Evolutionary conservation across 2,329 filamentous ascomycete species (phyloP).

Genomic region (Penicillium fuscoglaucum): DNA sequence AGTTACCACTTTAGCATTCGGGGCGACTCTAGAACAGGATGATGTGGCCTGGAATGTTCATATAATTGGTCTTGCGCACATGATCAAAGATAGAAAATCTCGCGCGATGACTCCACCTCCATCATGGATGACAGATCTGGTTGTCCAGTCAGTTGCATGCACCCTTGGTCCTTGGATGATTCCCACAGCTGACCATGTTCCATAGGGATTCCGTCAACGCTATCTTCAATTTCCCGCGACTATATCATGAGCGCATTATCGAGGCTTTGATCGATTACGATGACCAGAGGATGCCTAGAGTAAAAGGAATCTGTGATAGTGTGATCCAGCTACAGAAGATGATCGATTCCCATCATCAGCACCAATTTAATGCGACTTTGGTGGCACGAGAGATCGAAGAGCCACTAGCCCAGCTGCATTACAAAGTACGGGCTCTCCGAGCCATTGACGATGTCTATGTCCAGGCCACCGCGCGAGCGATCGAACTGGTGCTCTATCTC

Average conservation of each 20-base stretch:
- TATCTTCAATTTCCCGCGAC: conserved; percentile 3
- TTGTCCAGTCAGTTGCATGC: not conserved
- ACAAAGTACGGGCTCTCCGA: not conserved
- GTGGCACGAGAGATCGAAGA: conserved; percentile 7
- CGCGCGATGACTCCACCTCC: not conserved
- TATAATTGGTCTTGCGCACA: conserved; percentile 20
- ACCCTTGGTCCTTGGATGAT: not conserved
- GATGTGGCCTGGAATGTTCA: conserved; percentile 23
- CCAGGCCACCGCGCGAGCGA: conserved; percentile 1
- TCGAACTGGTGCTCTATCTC: conserved; percentile 27
- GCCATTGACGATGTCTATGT: not conserved
- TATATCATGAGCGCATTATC: not conserved
- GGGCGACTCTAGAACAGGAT: conserved; percentile 21
- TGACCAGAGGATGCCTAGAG: not conserved
- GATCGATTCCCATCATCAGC: conserved; percentile 2
- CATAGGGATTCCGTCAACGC: conserved; percentile 3
- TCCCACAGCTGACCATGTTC: not conserved
- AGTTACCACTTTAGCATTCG: conserved; percentile 28
- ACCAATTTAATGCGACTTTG: not conserved
- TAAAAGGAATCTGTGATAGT: not conserved
- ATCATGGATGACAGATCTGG: not conserved
- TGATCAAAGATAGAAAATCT: conserved; percentile 3
- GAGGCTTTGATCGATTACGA: not conserved
- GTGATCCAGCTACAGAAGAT: conserved; percentile 4
- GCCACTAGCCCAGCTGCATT: not conserved